Percentiles rank a stretch among this genome's conserved stretches.
Conservation (phyloP, 2,329 filamentous ascomycete species). For the Claviceps sp. region DNA sequence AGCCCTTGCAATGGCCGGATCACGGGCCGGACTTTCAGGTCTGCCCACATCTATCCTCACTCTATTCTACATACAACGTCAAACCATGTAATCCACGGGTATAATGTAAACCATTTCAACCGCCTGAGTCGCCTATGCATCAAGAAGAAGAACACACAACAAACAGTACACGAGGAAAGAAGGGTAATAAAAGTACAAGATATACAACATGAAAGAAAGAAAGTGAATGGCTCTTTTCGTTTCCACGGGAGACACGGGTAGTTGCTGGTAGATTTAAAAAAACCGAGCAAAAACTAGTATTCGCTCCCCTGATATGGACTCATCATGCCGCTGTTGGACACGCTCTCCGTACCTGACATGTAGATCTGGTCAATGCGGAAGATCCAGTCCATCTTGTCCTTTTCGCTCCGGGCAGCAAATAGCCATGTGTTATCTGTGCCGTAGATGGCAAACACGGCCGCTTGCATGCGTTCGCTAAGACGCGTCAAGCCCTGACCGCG, state of each 20-base stretch:
- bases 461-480: constrained; percentile 44
- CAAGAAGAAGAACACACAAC: background rate
- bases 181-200: background rate
- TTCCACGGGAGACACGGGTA: background rate
- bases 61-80: background rate
- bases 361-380: constrained; percentile 80
- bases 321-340: constrained; percentile 22
- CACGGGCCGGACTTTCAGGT: background rate
- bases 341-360: constrained; percentile 33
- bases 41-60: background rate
- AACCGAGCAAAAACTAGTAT: constrained; percentile 9
- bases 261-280: background rate
- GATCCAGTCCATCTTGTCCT: constrained; percentile 96
- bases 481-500: constrained; percentile 31
- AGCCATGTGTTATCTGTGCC: constrained; percentile 90
- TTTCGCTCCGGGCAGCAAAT: constrained; percentile 78
- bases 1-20: background rate
- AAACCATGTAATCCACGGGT: background rate
- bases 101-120: constrained; percentile 3
- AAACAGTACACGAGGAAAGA: background rate
- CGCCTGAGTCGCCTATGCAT: constrained; percentile 1
- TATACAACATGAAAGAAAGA: background rate
- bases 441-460: constrained; percentile 86
- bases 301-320: constrained; percentile 22
- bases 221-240: background rate